Evolutionary conservation across 2,329 filamentous ascomycete species (phyloP), one percentile per base, ranked within the genome.

Genomic region (Huntiella savannae): DNA sequence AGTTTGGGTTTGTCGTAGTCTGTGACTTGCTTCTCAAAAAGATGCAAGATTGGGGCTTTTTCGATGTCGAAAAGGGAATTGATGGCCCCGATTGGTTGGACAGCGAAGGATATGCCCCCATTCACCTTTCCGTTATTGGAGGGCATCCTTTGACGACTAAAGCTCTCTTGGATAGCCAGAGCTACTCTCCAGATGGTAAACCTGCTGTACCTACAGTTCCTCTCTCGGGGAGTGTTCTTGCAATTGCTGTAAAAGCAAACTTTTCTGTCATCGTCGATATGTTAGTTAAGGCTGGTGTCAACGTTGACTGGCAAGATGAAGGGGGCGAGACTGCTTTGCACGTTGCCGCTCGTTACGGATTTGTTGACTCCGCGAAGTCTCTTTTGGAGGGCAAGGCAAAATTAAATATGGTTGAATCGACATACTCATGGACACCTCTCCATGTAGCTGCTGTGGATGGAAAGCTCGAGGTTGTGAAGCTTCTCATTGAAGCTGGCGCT

Each of bases 371-470:
- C 58, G 84, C 83, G 11, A 74, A 70, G 49, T 76, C 84, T 16
- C 66, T 98, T 16, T 60, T 96, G 2, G 68, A 77, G 12, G 83
- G 82, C 2, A 84, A 79, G 56, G 77, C 79, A 1, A 65, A 95
- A 51, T 65, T 86, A 1, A 81, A 94, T 54, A 64, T 92, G 33
- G 64, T 72, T 0, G 91, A 98, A 57, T 82, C 80, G 46, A 80
- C 81, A 0, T 96, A 92, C 57, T 77, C 80, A 3, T 98, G 91
- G 88, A 95, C 91, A 1, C 84, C 91, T n/a, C 67, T 98, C 10
- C 91, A 94, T 57, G 81, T 94, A 52, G 84, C 88, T 7, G 83
- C 82, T 46, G 88, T 96, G 2, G 87, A 98, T 56, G 88, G 88
- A 0, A 80, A 86, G 52, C 61, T 85, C 8, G 63, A 70, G 0